These are phyloP conservation scores for Postia placenta DNA, from an alignment of 768 basidiomycete genomes.

Conservation along the genomic window DNA sequence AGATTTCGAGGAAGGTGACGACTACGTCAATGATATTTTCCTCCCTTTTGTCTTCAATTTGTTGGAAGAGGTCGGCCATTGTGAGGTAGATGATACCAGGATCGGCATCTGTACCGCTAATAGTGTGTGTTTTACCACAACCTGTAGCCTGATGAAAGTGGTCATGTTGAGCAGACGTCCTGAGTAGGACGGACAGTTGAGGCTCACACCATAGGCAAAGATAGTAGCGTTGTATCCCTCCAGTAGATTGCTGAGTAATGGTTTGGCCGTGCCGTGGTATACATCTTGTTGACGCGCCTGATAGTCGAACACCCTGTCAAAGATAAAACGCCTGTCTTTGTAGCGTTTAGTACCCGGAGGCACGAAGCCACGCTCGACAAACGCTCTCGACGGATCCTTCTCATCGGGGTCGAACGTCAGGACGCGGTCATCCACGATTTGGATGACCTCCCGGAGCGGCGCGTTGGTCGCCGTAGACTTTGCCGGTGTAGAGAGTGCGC, in stretches of 20 bases:
- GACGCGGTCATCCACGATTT: slow-evolving; percentile 91
- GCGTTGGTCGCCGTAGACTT: slow-evolving; percentile 45
- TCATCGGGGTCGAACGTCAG: slow-evolving; percentile 96
- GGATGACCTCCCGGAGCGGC: slow-evolving; percentile 71
- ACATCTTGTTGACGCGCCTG: slow-evolving; percentile 81
- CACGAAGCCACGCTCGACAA: slow-evolving; percentile 79
- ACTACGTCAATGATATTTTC: slow-evolving; percentile 84
- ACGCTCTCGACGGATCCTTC: slow-evolving; percentile 71
- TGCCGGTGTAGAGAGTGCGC: slow-evolving; percentile 60
- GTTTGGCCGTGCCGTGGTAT: slow-evolving; percentile 80
- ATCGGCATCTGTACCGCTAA: slow-evolving; percentile 83
- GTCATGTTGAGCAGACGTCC: neutral
- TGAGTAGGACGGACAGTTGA: neutral
- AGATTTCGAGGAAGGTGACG: slow-evolving; percentile 97
- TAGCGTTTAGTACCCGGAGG: slow-evolving; percentile 88
- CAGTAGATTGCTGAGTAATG: slow-evolving; percentile 76
- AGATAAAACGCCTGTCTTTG: slow-evolving; percentile 96
- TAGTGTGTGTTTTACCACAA: slow-evolving; percentile 99
- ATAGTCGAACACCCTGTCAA: slow-evolving; percentile 87
- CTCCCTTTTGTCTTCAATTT: slow-evolving; percentile 81
- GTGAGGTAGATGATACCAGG: slow-evolving; percentile 95
- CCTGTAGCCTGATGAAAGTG: slow-evolving; percentile 83
- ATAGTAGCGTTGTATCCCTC: slow-evolving; percentile 97
- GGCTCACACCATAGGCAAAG: slow-evolving; percentile 93
- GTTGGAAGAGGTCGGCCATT: slow-evolving; percentile 94